Evolutionary conservation across 345 rosid species (phyloP), one percentile per base, ranked within the genome.

Genomic region (Populus tremula): DNA sequence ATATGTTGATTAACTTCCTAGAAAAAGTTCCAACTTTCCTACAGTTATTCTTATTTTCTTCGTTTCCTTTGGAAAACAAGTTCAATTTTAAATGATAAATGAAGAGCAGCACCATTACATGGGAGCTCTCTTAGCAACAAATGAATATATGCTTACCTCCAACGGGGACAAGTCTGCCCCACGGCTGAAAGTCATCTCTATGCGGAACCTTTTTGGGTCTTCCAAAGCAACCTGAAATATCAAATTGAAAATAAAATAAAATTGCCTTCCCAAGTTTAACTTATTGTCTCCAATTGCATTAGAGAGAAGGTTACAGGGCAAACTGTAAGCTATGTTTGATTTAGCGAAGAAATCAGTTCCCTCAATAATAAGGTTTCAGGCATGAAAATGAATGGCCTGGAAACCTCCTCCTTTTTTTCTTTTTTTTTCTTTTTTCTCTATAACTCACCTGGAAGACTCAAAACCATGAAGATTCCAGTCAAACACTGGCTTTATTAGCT

Each of bases 81-180:
- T 33, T 27, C 8, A 43, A 41, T 53, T 45, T 71, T 1, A 50
- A 64, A 79, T 38, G 50, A 68, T 39, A 8, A 41, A 1, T 10
- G 20, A 61, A 61, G 69, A 68, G 18, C 17, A 61, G 23, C 0
- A 43, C 21, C 8, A n/a, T 50, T 23, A 25, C 5, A 27, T 21
- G 43, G 47, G 43, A 49, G 62, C 23, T 69, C 10, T 59, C 21
- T 49, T 65, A 21, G 47, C 38, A 38, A 21, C 10, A 29, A 75
- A 23, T 21, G 36, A 31, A 74, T 36, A 76, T 13, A 41, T 50
- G 67, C 29, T 80, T 89, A 94, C 98, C 98, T 94, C 93, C 79
- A 96, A 79, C 7, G 97, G 98, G 71, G 98, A 90, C 67, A 94
- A 87, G 86, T 96, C 99, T 75, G 99, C 99, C 63, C 99, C 98